These are phyloP conservation scores for Paecilomyces niveus DNA, from an alignment of 2,329 filamentous ascomycete genomes.

Conservation along the genomic window DNA sequence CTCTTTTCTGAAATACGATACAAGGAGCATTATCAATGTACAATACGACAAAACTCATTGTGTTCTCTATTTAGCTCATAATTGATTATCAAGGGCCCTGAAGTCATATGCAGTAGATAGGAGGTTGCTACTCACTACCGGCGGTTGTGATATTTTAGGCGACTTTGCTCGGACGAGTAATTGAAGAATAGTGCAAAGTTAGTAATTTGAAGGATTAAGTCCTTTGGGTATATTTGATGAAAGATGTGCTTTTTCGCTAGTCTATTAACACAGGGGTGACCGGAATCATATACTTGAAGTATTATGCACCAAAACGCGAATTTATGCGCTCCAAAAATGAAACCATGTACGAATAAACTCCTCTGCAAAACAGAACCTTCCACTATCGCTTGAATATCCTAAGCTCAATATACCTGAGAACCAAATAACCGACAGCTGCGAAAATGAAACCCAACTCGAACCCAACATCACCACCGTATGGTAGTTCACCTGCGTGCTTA, in stretches of 20 bases:
- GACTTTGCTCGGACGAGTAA: too few relatives aligned
- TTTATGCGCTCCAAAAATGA: neutral
- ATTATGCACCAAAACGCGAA: neutral
- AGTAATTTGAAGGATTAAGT: too few relatives aligned
- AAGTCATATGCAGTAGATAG: too few relatives aligned
- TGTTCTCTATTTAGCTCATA: too few relatives aligned
- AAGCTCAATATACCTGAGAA: slow-evolving; percentile 45
- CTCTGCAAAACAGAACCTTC: neutral
- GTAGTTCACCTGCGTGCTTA: slow-evolving; percentile 45
- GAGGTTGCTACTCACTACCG: too few relatives aligned
- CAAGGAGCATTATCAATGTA: too few relatives aligned
- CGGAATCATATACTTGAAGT: neutral
- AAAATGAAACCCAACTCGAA: slow-evolving; percentile 63
- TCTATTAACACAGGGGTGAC: neutral
- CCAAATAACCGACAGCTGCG: slow-evolving; percentile 45
- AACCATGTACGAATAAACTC: neutral
- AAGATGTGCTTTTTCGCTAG: neutral
- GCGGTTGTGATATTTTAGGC: too few relatives aligned
- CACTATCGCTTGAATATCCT: slow-evolving; percentile 35
- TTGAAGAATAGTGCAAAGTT: too few relatives aligned
- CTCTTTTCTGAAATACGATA: too few relatives aligned
- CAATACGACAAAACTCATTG: too few relatives aligned
- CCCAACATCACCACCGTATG: slow-evolving; percentile 49
- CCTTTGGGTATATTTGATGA: too few relatives aligned
- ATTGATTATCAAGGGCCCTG: too few relatives aligned